Percentiles rank a stretch among this genome's conserved stretches.
phyloP scores from a whole-genome alignment of 2,329 filamentous ascomycete species.

The Epichloe bromicola region DNA sequence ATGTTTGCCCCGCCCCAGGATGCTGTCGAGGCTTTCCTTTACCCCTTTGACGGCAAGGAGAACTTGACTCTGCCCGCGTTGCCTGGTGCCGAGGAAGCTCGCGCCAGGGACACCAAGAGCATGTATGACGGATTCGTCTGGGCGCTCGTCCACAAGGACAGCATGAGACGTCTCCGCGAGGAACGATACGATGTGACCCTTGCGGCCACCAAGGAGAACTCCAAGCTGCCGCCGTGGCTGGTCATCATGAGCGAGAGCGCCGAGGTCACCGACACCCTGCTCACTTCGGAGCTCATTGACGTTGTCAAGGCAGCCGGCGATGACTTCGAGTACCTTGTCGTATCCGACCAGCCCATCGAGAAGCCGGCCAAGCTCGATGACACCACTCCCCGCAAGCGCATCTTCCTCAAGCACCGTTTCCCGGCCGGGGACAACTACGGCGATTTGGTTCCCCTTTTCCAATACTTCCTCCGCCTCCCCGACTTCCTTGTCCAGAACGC shows the following conservation, averaged over 20 bases:
- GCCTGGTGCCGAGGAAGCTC: constrained; percentile 42
- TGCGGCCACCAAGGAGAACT: constrained; percentile 82
- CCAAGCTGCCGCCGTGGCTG: constrained; percentile 78
- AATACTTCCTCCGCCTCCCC: constrained; percentile 70
- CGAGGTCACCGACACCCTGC: constrained; percentile 76
- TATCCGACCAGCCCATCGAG: constrained; percentile 80
- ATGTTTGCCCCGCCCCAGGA: constrained; percentile 57
- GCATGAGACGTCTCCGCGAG: constrained; percentile 80
- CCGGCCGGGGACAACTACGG: constrained; percentile 51
- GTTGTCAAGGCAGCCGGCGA: constrained; percentile 70
- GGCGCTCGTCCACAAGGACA: constrained; percentile 88
- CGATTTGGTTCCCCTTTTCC: constrained; percentile 60
- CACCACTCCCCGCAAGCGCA: constrained; percentile 70
- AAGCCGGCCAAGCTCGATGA: constrained; percentile 80
- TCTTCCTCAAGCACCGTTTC: constrained; percentile 65
- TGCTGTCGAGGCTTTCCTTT: constrained; percentile 61
- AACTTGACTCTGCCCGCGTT: constrained; percentile 56
- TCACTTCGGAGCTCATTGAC: constrained; percentile 77
- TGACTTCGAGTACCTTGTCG: constrained; percentile 68
- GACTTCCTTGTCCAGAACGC: constrained; percentile 64
- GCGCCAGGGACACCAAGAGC: constrained; percentile 48
- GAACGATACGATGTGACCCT: constrained; percentile 91
- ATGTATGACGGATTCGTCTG: constrained; percentile 85
- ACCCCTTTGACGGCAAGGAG: constrained; percentile 90
- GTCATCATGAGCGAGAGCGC: constrained; percentile 96